phyloP scores from a whole-genome alignment of 768 basidiomycete genomes.

The Naganishia antarctica region DNA sequence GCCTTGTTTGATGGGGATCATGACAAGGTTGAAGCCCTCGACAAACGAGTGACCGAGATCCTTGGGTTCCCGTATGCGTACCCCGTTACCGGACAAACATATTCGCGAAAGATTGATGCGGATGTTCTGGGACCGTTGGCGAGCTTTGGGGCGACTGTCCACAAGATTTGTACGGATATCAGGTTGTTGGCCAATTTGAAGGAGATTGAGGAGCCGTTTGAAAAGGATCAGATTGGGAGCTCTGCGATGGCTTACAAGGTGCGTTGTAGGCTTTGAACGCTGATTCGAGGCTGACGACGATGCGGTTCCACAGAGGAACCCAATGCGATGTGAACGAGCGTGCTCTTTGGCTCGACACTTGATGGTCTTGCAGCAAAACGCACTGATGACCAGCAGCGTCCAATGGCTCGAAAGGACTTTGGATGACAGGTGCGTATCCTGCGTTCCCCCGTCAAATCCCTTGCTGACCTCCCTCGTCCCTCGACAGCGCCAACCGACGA shows the following conservation, averaged over 20 bases:
- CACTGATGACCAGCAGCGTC: conserved; percentile 85
- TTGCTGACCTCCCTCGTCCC: neutral
- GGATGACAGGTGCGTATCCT: conserved; percentile 70
- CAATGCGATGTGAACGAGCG: conserved; percentile 96
- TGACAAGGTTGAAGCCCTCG: conserved; percentile 86
- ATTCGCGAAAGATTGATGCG: conserved; percentile 93
- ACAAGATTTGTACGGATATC: conserved; percentile 96
- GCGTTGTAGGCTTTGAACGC: neutral
- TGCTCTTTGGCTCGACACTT: conserved; percentile 94
- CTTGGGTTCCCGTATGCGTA: conserved; percentile 91
- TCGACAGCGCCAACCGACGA: conserved; percentile 79
- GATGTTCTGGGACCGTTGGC: conserved; percentile 88
- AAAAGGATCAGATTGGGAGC: conserved; percentile 95
- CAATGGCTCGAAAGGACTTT: conserved; percentile 99
- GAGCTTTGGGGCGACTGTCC: conserved; percentile 83
- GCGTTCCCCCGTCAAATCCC: neutral
- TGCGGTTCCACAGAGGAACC: conserved; percentile 60
- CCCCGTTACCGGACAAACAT: conserved; percentile 97
- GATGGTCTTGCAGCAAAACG: conserved; percentile 93
- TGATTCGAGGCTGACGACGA: neutral
- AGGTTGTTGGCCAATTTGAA: conserved; percentile 90
- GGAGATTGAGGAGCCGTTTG: conserved; percentile 99
- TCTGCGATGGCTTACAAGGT: conserved; percentile 96
- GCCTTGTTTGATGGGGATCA: conserved; percentile 92
- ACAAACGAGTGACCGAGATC: conserved; percentile 79